Conservation (phyloP, 495 filamentous ascomycete species). For the Usnea hakonensis region DNA sequence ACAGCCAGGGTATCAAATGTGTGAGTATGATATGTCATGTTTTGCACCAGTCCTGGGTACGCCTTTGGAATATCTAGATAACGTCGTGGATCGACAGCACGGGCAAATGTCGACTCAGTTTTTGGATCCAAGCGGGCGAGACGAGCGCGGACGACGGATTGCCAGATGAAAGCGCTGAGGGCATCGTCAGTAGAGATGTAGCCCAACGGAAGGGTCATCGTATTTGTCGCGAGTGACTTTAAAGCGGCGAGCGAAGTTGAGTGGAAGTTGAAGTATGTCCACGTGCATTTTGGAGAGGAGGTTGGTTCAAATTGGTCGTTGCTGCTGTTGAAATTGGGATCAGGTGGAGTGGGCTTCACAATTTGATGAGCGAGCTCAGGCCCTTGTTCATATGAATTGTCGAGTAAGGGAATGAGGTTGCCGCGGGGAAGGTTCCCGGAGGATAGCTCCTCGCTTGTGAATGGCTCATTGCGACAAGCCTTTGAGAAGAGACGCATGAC, state of each 20-base stretch:
- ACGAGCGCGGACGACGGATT: constrained; percentile 40
- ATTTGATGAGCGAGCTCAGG: constrained; percentile 31
- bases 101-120: constrained; percentile 34
- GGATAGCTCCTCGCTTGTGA: constrained; percentile 38
- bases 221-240: constrained; percentile 34
- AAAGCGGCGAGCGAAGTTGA: constrained; percentile 30
- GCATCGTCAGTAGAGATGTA: constrained; percentile 45
- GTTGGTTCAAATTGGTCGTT: constrained; percentile 3
- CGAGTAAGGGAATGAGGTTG: constrained; percentile 37
- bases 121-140: constrained; percentile 30
- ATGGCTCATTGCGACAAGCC: constrained; percentile 39
- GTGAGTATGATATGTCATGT: constrained; percentile 34
- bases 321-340: constrained; percentile 5
- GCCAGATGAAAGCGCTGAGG: constrained; percentile 46
- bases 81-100: constrained; percentile 45
- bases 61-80: constrained; percentile 35
- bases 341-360: constrained; percentile 20
- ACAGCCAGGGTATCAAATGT: constrained; percentile 29
- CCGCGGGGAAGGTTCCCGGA: constrained; percentile 39
- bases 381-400: constrained; percentile 29
- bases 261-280: constrained; percentile 39
- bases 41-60: constrained; percentile 42
- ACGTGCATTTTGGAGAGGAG: constrained; percentile 28
- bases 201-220: constrained; percentile 16
- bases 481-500: constrained; percentile 47